Base-by-base conservation (phyloP, 768 basidiomycete genomes). In the Podaxis sp. region DNA sequence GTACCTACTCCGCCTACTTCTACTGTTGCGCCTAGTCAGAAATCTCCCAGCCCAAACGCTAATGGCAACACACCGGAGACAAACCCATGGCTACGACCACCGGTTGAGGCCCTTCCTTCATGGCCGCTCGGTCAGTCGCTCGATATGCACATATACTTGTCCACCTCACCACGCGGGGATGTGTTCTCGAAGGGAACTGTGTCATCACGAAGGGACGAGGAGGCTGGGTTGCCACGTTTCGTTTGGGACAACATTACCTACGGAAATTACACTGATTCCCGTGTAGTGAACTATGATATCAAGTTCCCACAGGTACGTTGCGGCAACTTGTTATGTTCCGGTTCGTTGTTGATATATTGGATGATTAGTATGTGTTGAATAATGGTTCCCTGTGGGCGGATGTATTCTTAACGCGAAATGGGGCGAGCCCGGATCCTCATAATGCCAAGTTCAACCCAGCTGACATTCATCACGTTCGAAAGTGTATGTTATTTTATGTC, bases 361-460 rank as follows among this genome's bases (percentile, higher is more conserved):
- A 56, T 36, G 12, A 26, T 20, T 67, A 95, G 93, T 81, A 79
- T 54, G 94, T 95, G 11, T 80, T 90, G 69, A 80, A 79, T 61
- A 96, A 96, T 70, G 90, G 84, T 11, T 85, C 90, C 2, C 74
- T 95, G 53, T 96, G 90, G 89, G 89, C 89, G 15, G 91, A 96
- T 68, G 80, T 95, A 4, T 91, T 90, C 72, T 74, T 96, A 7
- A 81, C 86, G 0, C 87, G 83, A 65, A 81, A 89, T 49, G 85
- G 85, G 0, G 81, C 83, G 10, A 85, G 80, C 66, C 89, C 89
- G 0, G 80, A 94, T 67, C 90, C 90, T 8, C 75, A 79, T 11
- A 79, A 81, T 58, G 67, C 79, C 26, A 65, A 73, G 0, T 95
- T 86, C 71, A 76, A 84, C 60, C 78, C 81, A 5, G 71, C 76